Conservation (phyloP, 768 basidiomycete species). For the Collybia nuda region DNA sequence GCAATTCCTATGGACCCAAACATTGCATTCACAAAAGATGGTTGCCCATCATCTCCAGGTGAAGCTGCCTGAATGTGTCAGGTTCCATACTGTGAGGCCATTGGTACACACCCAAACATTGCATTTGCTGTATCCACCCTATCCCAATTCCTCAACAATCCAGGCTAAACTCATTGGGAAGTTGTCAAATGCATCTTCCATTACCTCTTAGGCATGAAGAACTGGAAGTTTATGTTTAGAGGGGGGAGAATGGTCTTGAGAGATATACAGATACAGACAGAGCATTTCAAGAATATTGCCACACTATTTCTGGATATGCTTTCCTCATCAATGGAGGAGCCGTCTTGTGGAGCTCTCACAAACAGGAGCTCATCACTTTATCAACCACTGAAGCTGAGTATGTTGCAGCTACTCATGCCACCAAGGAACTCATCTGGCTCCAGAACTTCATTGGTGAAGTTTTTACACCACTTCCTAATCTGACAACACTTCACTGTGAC, state of each 20-base stretch:
- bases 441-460: not conserved
- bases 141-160: constrained; percentile 30
- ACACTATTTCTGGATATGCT: constrained; percentile 6
- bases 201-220: constrained; percentile 30
- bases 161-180: constrained; percentile 30
- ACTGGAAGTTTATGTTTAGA: constrained; percentile 15
- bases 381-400: not conserved
- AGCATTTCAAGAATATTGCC: constrained; percentile 1
- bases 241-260: not conserved
- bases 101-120: constrained; percentile 38
- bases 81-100: constrained; percentile 10
- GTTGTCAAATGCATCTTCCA: constrained; percentile 35
- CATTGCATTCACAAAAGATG: constrained; percentile 11
- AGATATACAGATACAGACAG: constrained; percentile 17
- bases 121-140: constrained; percentile 29
- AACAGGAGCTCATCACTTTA: not conserved
- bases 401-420: not conserved
- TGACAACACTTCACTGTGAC: not conserved
- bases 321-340: not conserved
- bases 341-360: not conserved
- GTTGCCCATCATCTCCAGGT: constrained; percentile 13
- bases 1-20: constrained; percentile 19
- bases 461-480: no score
- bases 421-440: not conserved
- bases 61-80: constrained; percentile 18